Evolutionary conservation across 176 grass and related monocot genomes (phyloP).

Genomic region (Cymbopogon citratus): DNA sequence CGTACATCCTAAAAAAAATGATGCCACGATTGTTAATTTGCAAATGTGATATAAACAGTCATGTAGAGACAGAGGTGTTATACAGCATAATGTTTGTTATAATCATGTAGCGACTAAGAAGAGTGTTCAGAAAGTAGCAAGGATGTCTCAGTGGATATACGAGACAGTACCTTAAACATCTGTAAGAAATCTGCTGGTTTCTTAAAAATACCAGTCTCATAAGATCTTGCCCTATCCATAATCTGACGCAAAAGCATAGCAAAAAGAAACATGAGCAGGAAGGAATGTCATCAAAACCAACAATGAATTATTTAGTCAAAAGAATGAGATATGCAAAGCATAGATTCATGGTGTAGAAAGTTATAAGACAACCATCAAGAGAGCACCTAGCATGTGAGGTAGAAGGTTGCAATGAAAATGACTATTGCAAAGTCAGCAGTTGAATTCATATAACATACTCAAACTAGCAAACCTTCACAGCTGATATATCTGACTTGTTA

Average conservation of each 20-base stretch:
- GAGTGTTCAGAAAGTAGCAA: slow-evolving; percentile 7
- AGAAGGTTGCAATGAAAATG: slow-evolving; percentile 2
- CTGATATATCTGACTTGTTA: background rate
- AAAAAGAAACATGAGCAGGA: slow-evolving; percentile 21
- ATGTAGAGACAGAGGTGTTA: background rate
- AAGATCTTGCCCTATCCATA: slow-evolving; percentile 93
- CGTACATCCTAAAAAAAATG: slow-evolving; percentile 68
- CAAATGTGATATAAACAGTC: background rate
- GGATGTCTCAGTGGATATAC: background rate
- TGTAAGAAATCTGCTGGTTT: slow-evolving; percentile 87
- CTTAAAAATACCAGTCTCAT: slow-evolving; percentile 84
- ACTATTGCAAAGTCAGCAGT: background rate
- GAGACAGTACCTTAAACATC: slow-evolving; percentile 92
- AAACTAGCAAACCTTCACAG: background rate
- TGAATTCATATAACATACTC: background rate
- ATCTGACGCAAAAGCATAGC: slow-evolving; percentile 44
- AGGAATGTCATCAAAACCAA: background rate
- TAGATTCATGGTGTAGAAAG: background rate
- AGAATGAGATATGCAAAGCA: background rate
- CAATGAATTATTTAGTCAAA: background rate
- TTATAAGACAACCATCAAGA: background rate
- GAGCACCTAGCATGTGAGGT: background rate
- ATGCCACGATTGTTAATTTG: background rate
- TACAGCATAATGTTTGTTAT: background rate
- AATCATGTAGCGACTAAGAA: background rate